A percentile compares a stretch with the other conserved stretches of the same genome.
These are phyloP conservation scores for Arbutus unedo DNA, from an alignment of 148 eudicot genomes.

Conservation along the genomic window DNA sequence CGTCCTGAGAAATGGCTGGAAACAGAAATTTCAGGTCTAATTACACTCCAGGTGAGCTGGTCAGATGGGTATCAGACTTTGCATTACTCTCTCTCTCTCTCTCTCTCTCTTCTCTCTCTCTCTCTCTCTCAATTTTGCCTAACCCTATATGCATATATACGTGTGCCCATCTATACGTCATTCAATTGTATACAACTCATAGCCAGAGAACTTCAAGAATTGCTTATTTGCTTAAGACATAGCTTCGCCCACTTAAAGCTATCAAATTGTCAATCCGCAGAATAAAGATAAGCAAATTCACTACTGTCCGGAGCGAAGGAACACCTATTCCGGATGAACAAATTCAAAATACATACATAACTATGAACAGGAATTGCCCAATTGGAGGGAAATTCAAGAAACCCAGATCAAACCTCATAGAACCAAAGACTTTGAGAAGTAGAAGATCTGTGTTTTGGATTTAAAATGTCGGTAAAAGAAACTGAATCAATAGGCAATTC, in stretches of 20 bases:
- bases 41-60: too few relatives aligned
- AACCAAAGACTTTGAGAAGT: neutral
- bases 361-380: neutral
- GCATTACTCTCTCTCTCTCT: too few relatives aligned
- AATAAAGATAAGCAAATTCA: too few relatives aligned
- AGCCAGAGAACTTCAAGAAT: neutral
- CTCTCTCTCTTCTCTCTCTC: too few relatives aligned
- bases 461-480: neutral
- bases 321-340: neutral
- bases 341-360: neutral
- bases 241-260: neutral
- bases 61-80: too few relatives aligned
- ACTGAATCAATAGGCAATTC: neutral
- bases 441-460: neutral
- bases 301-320: too few relatives aligned
- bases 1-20: too few relatives aligned
- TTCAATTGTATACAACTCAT: too few relatives aligned
- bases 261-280: neutral
- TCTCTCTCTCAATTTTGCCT: too few relatives aligned
- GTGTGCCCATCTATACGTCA: too few relatives aligned
- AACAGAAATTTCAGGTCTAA: too few relatives aligned
- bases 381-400: neutral
- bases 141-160: too few relatives aligned
- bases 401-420: constrained; percentile 21
- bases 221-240: neutral